Conservation (phyloP, 495 filamentous ascomycete species). For the Hypoxylon cercidicola region DNA sequence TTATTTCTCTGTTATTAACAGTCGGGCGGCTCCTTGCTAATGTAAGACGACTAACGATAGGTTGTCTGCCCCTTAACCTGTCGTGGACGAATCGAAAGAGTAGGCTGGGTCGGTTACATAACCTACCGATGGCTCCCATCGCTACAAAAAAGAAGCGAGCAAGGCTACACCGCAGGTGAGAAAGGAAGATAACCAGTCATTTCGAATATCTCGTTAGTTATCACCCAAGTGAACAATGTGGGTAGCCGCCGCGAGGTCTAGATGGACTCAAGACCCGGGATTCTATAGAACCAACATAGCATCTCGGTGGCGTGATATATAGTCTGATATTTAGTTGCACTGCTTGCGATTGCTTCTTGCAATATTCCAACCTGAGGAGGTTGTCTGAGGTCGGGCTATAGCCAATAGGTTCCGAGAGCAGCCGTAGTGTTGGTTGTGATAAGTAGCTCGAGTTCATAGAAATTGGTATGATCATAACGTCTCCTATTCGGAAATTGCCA, state of each 20-base stretch:
- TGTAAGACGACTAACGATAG: constrained; percentile 20
- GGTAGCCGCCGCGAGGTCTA: constrained; percentile 26
- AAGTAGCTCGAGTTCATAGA: not conserved
- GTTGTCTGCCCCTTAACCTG: constrained; percentile 1
- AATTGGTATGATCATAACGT: not conserved
- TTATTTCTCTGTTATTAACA: not conserved
- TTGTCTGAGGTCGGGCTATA: not conserved
- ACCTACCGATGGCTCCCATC: constrained; percentile 10
- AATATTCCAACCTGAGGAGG: not conserved
- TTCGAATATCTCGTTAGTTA: constrained; percentile 3
- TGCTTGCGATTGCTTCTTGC: not conserved
- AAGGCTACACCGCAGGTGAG: constrained; percentile 27
- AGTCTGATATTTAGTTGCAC: not conserved
- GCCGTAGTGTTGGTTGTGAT: not conserved
- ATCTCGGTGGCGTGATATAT: not conserved
- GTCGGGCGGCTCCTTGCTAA: constrained; percentile 19
- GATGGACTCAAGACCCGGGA: constrained; percentile 12
- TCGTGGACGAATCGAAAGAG: constrained; percentile 19
- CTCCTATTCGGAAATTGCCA: not conserved
- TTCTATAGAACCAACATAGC: not conserved
- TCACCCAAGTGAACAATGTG: constrained; percentile 10
- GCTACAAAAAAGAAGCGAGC: constrained; percentile 24
- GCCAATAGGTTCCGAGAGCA: not conserved
- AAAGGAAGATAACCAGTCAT: constrained; percentile 7
- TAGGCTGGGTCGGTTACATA: constrained; percentile 11